A percentile compares a stretch with the other conserved stretches of the same genome.
These are phyloP conservation scores for Copromyces sp. DNA, from an alignment of 495 filamentous ascomycete species.

Conservation along the genomic window DNA sequence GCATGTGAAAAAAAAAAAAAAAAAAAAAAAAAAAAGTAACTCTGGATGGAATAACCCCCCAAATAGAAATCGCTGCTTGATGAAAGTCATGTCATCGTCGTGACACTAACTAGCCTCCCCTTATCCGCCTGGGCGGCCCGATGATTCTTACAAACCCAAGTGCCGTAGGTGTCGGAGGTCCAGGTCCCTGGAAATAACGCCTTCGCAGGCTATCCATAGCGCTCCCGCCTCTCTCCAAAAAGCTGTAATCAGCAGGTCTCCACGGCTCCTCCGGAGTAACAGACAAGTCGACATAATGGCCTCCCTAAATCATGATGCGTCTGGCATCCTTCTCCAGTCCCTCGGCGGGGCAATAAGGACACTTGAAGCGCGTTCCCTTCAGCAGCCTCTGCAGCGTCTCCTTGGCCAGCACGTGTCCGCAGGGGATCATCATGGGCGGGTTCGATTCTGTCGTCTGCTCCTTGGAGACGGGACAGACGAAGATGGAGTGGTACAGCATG, in stretches of 20 bases:
- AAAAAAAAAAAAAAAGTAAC: background rate
- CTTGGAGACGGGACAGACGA: constrained; percentile 94
- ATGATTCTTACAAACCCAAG: no score
- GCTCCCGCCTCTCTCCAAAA: background rate
- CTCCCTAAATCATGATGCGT: constrained; percentile 49
- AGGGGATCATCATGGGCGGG: constrained; percentile 96
- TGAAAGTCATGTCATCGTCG: background rate
- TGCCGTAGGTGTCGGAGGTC: no score
- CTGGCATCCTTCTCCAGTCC: constrained; percentile 64
- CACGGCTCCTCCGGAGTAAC: background rate
- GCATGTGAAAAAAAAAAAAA: background rate
- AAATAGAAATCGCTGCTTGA: background rate
- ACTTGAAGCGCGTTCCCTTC: constrained; percentile 79
- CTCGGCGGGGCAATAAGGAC: constrained; percentile 90
- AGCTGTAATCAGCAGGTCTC: background rate
- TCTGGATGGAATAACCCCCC: background rate
- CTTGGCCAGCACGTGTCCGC: constrained; percentile 84
- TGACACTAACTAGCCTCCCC: background rate
- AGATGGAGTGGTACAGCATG: constrained; percentile 92
- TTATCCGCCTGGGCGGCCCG: no score
- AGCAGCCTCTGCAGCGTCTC: constrained; percentile 69
- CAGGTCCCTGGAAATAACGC: background rate
- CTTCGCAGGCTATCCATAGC: background rate
- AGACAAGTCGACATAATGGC: background rate
- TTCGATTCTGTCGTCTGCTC: constrained; percentile 90